A percentile compares a stretch with the other conserved stretches of the same genome.
Conservation (phyloP, 2,329 filamentous ascomycete genomes). For the Colletotrichum lini region DNA sequence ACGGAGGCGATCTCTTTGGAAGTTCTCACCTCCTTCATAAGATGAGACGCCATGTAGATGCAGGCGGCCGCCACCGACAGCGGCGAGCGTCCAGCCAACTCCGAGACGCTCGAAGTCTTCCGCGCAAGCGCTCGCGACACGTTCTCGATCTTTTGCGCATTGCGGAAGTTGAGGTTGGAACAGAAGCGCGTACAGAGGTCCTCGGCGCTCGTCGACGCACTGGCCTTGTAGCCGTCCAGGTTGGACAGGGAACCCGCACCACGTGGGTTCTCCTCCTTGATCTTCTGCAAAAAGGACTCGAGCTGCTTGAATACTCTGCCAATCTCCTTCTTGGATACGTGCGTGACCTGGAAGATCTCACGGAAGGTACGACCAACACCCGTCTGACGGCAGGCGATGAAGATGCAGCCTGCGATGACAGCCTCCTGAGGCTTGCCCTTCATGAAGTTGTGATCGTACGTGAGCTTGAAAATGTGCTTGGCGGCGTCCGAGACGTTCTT, state of each 20-base stretch:
- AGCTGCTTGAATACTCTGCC: slow-evolving; percentile 94
- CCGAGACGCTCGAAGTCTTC: slow-evolving; percentile 81
- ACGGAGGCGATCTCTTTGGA: slow-evolving; percentile 90
- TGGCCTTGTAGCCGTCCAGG: slow-evolving; percentile 80
- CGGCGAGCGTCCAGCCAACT: slow-evolving; percentile 92
- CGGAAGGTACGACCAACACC: slow-evolving; percentile 90
- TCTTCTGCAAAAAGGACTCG: slow-evolving; percentile 87
- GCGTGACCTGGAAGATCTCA: slow-evolving; percentile 94
- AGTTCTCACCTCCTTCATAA: slow-evolving; percentile 83
- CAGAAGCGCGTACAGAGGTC: slow-evolving; percentile 93
- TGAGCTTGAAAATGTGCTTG: slow-evolving; percentile 95
- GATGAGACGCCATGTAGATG: slow-evolving; percentile 94
- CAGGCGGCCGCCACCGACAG: slow-evolving; percentile 94
- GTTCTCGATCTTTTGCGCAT: slow-evolving; percentile 81
- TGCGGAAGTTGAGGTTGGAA: slow-evolving; percentile 82
- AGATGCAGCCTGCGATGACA: slow-evolving; percentile 96
- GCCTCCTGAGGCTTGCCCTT: slow-evolving; percentile 96
- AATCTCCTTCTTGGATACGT: slow-evolving; percentile 97
- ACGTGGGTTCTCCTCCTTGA: slow-evolving; percentile 73
- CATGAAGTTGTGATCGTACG: slow-evolving; percentile 92
- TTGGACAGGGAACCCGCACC: slow-evolving; percentile 67
- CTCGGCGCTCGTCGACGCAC: slow-evolving; percentile 82
- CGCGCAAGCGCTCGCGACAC: slow-evolving; percentile 85
- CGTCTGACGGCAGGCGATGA: slow-evolving; percentile 95
- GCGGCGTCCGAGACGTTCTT: slow-evolving; percentile 88